A percentile compares a stretch with the other conserved stretches of the same genome.
Evolutionary conservation across 1,139 yeast genomes (phyloP).

Genomic region (Sugiyamaella castrensis): DNA sequence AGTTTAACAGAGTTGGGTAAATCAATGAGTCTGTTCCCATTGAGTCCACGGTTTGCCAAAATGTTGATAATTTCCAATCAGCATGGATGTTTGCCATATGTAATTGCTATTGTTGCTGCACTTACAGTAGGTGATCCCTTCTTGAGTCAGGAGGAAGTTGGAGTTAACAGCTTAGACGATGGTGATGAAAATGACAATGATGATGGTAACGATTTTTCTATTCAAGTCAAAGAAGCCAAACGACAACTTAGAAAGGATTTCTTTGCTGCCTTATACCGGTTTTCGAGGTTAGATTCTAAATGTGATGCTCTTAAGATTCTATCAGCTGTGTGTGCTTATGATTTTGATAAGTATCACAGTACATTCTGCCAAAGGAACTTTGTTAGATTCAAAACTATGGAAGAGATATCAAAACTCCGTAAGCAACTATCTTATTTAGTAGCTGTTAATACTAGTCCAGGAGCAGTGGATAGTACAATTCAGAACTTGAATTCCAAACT

Average conservation of each 20-base stretch:
- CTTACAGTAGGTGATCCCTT: slow-evolving; percentile 94
- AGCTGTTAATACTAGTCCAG: slow-evolving; percentile 54
- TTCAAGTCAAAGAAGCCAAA: slow-evolving; percentile 42
- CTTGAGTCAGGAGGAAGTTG: slow-evolving; percentile 67
- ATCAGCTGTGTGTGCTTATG: slow-evolving; percentile 86
- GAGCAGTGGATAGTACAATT: slow-evolving; percentile 46
- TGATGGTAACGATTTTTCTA: slow-evolving; percentile 32
- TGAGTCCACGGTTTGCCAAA: slow-evolving; percentile 90
- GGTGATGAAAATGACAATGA: slow-evolving; percentile 28
- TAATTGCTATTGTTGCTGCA: slow-evolving; percentile 88
- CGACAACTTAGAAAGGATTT: slow-evolving; percentile 50
- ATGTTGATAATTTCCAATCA: slow-evolving; percentile 88
- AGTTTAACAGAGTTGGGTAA: slow-evolving; percentile 72
- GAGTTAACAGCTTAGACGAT: slow-evolving; percentile 39
- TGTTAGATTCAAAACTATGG: slow-evolving; percentile 60
- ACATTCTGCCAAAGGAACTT: slow-evolving; percentile 58
- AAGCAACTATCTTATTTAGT: slow-evolving; percentile 76
- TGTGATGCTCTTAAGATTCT: slow-evolving; percentile 75
- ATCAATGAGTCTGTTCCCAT: slow-evolving; percentile 86
- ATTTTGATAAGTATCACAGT: slow-evolving; percentile 48
- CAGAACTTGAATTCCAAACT: slow-evolving; percentile 54
- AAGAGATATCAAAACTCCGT: slow-evolving; percentile 78
- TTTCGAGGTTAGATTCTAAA: slow-evolving; percentile 62
- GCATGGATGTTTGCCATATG: slow-evolving; percentile 76
- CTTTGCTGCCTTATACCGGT: slow-evolving; percentile 54